These are phyloP conservation scores for Ambispora gerdemannii DNA, from an alignment of 192 early-diverging fungal genomes.

Conservation along the genomic window DNA sequence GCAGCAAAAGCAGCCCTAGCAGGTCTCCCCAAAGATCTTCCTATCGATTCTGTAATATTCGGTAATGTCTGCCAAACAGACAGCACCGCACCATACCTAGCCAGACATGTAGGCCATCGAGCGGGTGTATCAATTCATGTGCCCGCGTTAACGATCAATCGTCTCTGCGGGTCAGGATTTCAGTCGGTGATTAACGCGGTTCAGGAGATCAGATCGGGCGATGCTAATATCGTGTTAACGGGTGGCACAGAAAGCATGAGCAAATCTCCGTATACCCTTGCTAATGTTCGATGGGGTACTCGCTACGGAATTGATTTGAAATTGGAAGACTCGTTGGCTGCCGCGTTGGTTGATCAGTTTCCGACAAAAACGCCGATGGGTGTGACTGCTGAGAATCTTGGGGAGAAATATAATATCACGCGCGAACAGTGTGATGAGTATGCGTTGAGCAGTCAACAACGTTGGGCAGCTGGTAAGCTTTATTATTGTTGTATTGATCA, in stretches of 20 bases:
- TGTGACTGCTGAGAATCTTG: conserved; percentile 93
- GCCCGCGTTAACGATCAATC: conserved; percentile 90
- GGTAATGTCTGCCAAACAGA: conserved; percentile 91
- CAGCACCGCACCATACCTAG: conserved; percentile 80
- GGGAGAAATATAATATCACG: conserved; percentile 75
- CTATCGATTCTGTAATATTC: conserved; percentile 88
- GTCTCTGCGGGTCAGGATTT: conserved; percentile 96
- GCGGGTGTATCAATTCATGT: conserved; percentile 79
- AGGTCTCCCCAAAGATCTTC: conserved; percentile 64
- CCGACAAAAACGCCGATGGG: conserved; percentile 85
- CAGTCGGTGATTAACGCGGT: conserved; percentile 91
- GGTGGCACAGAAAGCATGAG: conserved; percentile 95
- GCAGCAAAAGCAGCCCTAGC: conserved; percentile 88
- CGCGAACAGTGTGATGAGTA: conserved; percentile 82
- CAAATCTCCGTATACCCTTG: conserved; percentile 83
- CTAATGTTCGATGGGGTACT: conserved; percentile 79
- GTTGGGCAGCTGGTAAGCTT: conserved; percentile 73
- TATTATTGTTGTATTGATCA: too few species aligned
- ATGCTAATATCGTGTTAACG: conserved; percentile 80
- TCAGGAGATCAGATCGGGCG: conserved; percentile 85
- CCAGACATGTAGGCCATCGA: conserved; percentile 90
- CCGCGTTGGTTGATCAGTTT: conserved; percentile 81
- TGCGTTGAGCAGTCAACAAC: conserved; percentile 79
- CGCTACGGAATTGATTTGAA: conserved; percentile 85
- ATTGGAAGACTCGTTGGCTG: conserved; percentile 86